These are phyloP conservation scores for Apiospora sp. DNA, from an alignment of 2,329 filamentous ascomycete species.

Conservation along the genomic window DNA sequence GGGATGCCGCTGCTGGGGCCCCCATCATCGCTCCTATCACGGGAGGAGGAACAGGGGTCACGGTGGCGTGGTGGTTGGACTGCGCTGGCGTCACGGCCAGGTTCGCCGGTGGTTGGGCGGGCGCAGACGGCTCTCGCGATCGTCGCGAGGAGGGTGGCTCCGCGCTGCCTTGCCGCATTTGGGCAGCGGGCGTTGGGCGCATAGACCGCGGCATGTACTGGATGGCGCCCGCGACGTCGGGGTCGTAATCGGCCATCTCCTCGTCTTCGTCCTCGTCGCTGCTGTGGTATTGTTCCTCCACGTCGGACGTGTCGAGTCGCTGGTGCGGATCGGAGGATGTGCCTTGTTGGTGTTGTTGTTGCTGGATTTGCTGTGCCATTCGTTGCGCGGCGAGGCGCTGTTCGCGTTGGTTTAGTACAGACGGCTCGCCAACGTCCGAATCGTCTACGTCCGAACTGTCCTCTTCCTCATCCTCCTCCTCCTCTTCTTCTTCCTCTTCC, in stretches of 20 bases:
- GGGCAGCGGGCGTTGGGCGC: conserved; percentile 17
- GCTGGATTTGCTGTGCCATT: conserved; percentile 20
- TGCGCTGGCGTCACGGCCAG: background rate
- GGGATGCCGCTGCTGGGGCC: background rate
- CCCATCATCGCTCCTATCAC: background rate
- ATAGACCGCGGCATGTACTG: conserved; percentile 26
- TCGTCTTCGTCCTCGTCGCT: conserved; percentile 31
- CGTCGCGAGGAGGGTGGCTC: background rate
- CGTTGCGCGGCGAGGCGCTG: conserved; percentile 28
- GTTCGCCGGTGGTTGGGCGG: background rate
- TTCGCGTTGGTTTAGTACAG: conserved; percentile 32
- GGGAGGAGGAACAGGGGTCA: background rate
- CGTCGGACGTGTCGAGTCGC: conserved; percentile 32
- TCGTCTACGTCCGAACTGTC: conserved; percentile 9
- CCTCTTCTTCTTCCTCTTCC: conserved; percentile 3
- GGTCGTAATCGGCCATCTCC: conserved; percentile 40
- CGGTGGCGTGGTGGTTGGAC: conserved; percentile 19
- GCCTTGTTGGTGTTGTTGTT: conserved; percentile 32
- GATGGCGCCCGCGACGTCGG: conserved; percentile 34
- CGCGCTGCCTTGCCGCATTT: background rate
- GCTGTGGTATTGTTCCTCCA: conserved; percentile 14
- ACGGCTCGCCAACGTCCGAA: conserved; percentile 1
- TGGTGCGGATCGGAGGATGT: background rate
- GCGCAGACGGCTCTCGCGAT: conserved; percentile 1
- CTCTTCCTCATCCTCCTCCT: background rate